Base-by-base conservation (phyloP, 139 green algal species). In the Pedinophyceae sp. region DNA sequence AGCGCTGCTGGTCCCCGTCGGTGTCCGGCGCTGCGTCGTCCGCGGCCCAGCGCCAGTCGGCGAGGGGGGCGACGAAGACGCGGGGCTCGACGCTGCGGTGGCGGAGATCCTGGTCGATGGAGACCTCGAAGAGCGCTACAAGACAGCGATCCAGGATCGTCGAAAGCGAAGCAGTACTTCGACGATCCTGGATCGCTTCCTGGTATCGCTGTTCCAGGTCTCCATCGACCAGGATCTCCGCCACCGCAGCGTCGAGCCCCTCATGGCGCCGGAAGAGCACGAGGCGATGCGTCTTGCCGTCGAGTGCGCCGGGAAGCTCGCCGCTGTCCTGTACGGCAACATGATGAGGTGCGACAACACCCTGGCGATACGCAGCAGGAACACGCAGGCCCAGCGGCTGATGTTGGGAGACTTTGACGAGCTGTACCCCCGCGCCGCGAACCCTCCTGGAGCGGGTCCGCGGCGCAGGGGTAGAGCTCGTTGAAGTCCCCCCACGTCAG, bases 311-410 rank as follows among this genome's bases (percentile, higher is more conserved):
- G 61, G n/a, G n/a, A n/a, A 64, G 45, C 41, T 68, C 23, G 55
- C 58, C 26, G 61, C 61, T 15, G 48, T 68, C 2, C 63, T 52
- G 47, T 55, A 55, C 54, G 65, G 65, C 56, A 39, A 55, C 48
- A 48, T 51, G 28, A 57, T 58, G 3, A 54, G 65, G 38, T 48
- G 58, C 30, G 62, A 19, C 2, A 50, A 15, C 16, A 43, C 48
- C 27, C 49, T 60, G 19, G 57, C 62, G 16, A 58, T 57, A 6
- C 47, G 51, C 3, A 57, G 62, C 25, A 65, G 65, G 38, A 61
- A 66, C 47, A 69, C 62, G 22, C 56, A 69, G 57, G 23, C 56
- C 26, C 58, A 71, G 18, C n/a, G n/a, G n/a, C n/a, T n/a, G n/a
- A n/a, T n/a, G n/a, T n/a, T n/a, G n/a, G n/a, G n/a, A n/a, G n/a